phyloP scores from a whole-genome alignment of 176 grass and related monocot genomes.

The Aegilops longissima region DNA sequence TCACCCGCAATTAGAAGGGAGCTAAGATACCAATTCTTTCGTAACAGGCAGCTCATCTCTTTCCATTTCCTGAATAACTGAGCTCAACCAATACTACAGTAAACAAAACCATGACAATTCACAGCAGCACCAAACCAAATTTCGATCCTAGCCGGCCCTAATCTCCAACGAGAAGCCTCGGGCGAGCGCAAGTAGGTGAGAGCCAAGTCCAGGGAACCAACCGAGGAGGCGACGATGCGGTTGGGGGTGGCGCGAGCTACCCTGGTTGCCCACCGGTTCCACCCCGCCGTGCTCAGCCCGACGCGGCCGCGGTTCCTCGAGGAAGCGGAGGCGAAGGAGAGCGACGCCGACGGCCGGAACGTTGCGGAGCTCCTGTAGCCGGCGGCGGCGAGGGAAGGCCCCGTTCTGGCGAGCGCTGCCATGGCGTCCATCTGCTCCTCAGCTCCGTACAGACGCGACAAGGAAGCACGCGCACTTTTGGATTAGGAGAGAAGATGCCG shows the following conservation, averaged over 20 bases:
- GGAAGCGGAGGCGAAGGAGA: constrained; percentile 34
- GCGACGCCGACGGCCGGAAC: constrained; percentile 18
- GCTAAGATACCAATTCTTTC: too few relatives aligned
- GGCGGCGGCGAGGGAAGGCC: constrained; percentile 15
- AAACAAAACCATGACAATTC: neutral
- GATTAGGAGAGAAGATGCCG: neutral
- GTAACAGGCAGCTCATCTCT: too few relatives aligned
- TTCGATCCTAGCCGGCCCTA: neutral
- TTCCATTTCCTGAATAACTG: neutral
- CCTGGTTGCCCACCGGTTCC: constrained; percentile 18
- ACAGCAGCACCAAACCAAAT: constrained; percentile 6
- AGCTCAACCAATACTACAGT: neutral
- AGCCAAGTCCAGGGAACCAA: neutral
- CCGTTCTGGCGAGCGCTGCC: constrained; percentile 31
- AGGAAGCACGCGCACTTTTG: constrained; percentile 19
- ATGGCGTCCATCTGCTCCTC: constrained; percentile 33
- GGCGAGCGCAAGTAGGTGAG: neutral
- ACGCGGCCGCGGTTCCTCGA: neutral
- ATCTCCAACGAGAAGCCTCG: neutral
- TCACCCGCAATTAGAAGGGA: neutral
- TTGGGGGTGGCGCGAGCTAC: constrained; percentile 17
- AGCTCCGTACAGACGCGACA: constrained; percentile 6
- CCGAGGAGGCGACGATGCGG: constrained; percentile 50
- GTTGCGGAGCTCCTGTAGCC: constrained; percentile 1
- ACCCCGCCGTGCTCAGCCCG: constrained; percentile 1